Percentiles rank a stretch among this genome's conserved stretches.
These are phyloP conservation scores for Fraxinus cuspidata DNA, from an alignment of 257 asterid species.

Conservation along the genomic window DNA sequence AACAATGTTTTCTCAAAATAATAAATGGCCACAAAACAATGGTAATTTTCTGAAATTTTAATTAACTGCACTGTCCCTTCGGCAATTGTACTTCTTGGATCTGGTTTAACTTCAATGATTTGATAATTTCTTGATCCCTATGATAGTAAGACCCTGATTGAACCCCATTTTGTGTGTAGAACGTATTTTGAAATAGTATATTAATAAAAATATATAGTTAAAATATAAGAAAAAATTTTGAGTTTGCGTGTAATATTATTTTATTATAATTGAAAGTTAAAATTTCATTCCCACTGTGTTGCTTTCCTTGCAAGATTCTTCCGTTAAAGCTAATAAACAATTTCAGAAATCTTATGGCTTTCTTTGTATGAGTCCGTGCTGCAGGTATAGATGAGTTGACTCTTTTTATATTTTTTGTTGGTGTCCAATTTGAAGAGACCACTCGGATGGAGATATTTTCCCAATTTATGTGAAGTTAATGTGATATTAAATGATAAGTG, in stretches of 20 bases:
- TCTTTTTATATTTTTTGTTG: not conserved
- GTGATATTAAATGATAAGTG: no score
- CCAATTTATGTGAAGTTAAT: no score
- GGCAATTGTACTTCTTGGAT: not conserved
- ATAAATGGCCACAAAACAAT: no score
- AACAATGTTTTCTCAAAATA: no score
- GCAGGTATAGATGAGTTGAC: slow-evolving; percentile 21
- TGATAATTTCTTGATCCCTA: not conserved
- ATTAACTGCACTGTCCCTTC: not conserved
- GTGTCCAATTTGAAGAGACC: no score
- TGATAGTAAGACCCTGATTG: no score
- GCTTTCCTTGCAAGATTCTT: not conserved
- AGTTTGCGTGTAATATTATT: not conserved
- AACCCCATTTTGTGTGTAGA: no score
- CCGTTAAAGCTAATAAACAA: slow-evolving; percentile 17
- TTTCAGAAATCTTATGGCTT: not conserved
- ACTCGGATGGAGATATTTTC: not conserved
- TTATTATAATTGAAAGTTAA: not conserved
- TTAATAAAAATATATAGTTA: no score
- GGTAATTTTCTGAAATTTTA: not conserved
- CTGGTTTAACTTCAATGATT: not conserved
- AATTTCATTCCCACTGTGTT: slow-evolving; percentile 10
- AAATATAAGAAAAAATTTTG: no score
- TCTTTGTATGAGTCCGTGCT: not conserved
- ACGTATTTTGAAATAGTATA: no score